These are phyloP conservation scores for Hericium coralloides DNA, from an alignment of 768 basidiomycete genomes.

Conservation along the genomic window DNA sequence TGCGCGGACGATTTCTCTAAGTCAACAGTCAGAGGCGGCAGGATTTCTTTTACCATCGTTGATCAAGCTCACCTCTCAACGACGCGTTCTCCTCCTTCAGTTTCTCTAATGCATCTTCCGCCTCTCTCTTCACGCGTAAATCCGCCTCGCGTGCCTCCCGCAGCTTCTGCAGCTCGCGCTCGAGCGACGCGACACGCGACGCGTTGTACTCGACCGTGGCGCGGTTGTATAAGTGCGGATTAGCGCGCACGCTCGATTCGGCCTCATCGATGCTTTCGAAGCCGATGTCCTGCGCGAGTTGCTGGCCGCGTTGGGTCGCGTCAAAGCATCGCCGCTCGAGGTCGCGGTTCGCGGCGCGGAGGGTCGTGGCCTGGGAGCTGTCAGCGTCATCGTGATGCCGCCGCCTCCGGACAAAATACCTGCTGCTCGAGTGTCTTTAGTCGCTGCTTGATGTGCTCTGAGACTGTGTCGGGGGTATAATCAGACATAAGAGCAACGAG, in stretches of 20 bases:
- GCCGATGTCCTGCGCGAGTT: not conserved
- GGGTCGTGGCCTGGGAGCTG: not conserved
- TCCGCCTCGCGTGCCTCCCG: not conserved
- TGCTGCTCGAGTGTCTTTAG: not conserved
- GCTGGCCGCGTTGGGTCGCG: not conserved
- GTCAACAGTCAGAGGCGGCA: not conserved
- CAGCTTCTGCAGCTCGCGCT: not conserved
- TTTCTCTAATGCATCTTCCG: not conserved
- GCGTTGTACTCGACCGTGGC: conserved; percentile 1
- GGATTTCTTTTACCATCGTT: not conserved
- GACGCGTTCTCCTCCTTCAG: not conserved
- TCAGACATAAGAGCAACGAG: no score
- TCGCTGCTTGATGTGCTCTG: not conserved
- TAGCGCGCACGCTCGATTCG: not conserved
- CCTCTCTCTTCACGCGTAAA: not conserved
- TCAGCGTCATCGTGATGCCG: no score
- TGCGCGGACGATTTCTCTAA: not conserved
- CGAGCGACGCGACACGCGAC: not conserved
- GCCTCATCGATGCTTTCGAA: not conserved
- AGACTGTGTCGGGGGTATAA: no score
- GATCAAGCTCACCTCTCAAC: not conserved
- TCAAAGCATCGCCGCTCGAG: not conserved
- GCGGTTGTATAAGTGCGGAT: not conserved
- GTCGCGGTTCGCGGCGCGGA: not conserved
- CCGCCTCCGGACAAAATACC: not conserved